phyloP scores from a whole-genome alignment of 257 asterid genomes.

The Solanum peruvianum region DNA sequence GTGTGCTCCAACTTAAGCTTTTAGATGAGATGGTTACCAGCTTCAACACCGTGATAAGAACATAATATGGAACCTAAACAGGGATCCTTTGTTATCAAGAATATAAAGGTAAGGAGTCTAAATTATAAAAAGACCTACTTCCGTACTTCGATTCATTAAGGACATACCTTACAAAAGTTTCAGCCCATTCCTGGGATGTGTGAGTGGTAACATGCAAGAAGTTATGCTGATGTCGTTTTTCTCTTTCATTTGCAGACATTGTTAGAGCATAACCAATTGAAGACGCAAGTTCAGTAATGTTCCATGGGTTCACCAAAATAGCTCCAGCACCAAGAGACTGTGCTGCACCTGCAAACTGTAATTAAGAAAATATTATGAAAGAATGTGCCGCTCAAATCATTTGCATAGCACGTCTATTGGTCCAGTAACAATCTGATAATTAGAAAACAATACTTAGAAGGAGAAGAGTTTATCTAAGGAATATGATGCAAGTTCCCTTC shows the following conservation, averaged over 20 bases:
- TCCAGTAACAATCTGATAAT: background rate
- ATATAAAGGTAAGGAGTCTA: background rate
- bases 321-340: slow-evolving; percentile 98
- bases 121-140: background rate
- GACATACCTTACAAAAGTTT: slow-evolving; percentile 73
- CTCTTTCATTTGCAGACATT: slow-evolving; percentile 74
- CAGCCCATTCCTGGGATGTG: slow-evolving; percentile 96
- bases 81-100: background rate
- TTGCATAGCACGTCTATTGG: background rate
- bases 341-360: slow-evolving; percentile 94
- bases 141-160: background rate
- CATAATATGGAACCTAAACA: background rate
- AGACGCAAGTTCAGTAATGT: slow-evolving; percentile 76
- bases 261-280: slow-evolving; percentile 70
- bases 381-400: background rate
- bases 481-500: background rate
- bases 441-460: background rate
- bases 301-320: slow-evolving; percentile 84
- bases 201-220: slow-evolving; percentile 78
- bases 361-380: background rate
- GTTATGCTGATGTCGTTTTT: slow-evolving; percentile 77
- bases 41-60: background rate
- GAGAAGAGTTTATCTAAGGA: background rate
- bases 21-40: background rate
- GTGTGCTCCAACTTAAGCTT: background rate